Evolutionary conservation across 2,329 filamentous ascomycete genomes (phyloP).

Genomic region (Eutypa lata): DNA sequence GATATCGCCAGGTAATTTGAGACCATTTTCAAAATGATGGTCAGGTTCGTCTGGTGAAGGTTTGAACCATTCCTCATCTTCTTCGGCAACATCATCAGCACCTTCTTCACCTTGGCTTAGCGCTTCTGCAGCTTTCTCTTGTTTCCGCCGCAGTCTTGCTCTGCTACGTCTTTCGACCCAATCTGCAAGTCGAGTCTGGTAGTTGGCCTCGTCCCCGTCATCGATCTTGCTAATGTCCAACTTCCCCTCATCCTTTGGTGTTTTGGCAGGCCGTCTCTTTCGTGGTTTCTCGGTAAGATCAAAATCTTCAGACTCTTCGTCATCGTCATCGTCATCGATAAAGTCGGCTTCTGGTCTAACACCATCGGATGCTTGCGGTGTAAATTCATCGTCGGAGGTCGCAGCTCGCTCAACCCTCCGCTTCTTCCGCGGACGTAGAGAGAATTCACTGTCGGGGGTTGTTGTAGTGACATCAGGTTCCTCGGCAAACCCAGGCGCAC

Average conservation of each 20-base stretch:
- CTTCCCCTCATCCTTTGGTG: slow-evolving; percentile 35
- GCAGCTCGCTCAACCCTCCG: slow-evolving; percentile 36
- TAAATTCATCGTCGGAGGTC: slow-evolving; percentile 45
- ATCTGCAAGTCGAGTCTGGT: slow-evolving; percentile 68
- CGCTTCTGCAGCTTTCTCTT: slow-evolving; percentile 32
- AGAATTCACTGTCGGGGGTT: slow-evolving; percentile 51
- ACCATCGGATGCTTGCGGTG: slow-evolving; percentile 28
- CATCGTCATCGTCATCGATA: slow-evolving; percentile 30
- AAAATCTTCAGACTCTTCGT: slow-evolving; percentile 36
- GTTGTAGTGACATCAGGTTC: slow-evolving; percentile 33
- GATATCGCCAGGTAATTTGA: slow-evolving; percentile 87
- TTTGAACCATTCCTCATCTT: slow-evolving; percentile 70
- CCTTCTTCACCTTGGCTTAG: slow-evolving; percentile 35
- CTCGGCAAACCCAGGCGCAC: slow-evolving; percentile 69
- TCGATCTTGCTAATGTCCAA: slow-evolving; percentile 64
- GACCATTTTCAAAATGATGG: slow-evolving; percentile 68
- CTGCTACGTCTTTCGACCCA: slow-evolving; percentile 68
- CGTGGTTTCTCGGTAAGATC: slow-evolving; percentile 35
- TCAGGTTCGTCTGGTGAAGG: slow-evolving; percentile 82
- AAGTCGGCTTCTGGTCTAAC: slow-evolving; percentile 25
- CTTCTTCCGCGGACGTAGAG: slow-evolving; percentile 57
- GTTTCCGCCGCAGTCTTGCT: slow-evolving; percentile 48
- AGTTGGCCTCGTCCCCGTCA: slow-evolving; percentile 83
- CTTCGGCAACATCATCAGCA: slow-evolving; percentile 29
- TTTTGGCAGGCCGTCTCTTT: slow-evolving; percentile 42